phyloP scores from a whole-genome alignment of 1,139 yeast genomes.

The Barnettozyma hawaiiensis region DNA sequence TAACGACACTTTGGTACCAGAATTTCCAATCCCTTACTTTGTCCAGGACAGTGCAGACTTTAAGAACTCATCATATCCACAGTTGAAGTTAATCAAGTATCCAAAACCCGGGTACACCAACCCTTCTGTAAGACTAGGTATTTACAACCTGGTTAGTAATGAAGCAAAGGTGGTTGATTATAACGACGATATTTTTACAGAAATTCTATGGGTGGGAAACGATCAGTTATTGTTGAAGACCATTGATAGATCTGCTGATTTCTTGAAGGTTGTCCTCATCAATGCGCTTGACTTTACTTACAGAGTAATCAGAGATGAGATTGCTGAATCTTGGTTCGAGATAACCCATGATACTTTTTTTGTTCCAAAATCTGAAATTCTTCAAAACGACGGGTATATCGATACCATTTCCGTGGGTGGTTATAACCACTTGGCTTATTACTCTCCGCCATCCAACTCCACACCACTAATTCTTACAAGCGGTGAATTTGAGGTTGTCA shows the following conservation, averaged over 20 bases:
- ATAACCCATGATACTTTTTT: constrained; percentile 65
- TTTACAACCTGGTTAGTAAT: constrained; percentile 31
- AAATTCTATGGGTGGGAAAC: constrained; percentile 67
- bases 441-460: constrained; percentile 44
- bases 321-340: constrained; percentile 71
- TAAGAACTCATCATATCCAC: constrained; percentile 55
- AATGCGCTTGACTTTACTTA: constrained; percentile 36
- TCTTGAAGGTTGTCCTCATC: constrained; percentile 51
- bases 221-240: constrained; percentile 54
- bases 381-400: constrained; percentile 56
- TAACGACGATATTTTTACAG: constrained; percentile 59
- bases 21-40: constrained; percentile 68
- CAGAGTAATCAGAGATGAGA: constrained; percentile 39
- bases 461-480: constrained; percentile 50
- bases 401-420: constrained; percentile 67
- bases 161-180: constrained; percentile 41
- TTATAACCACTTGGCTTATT: constrained; percentile 69
- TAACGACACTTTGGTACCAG: constrained; percentile 71
- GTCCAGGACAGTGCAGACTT: constrained; percentile 38
- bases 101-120: constrained; percentile 90
- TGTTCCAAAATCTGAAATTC: constrained; percentile 55
- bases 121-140: constrained; percentile 53
- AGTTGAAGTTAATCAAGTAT: constrained; percentile 56
- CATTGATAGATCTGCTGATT: constrained; percentile 69
- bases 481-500: constrained; percentile 69